Percentiles rank a stretch among this genome's conserved stretches.
Evolutionary conservation across 2,329 filamentous ascomycete species (phyloP).

Genomic region (Ceratocystiopsis brevicomis): DNA sequence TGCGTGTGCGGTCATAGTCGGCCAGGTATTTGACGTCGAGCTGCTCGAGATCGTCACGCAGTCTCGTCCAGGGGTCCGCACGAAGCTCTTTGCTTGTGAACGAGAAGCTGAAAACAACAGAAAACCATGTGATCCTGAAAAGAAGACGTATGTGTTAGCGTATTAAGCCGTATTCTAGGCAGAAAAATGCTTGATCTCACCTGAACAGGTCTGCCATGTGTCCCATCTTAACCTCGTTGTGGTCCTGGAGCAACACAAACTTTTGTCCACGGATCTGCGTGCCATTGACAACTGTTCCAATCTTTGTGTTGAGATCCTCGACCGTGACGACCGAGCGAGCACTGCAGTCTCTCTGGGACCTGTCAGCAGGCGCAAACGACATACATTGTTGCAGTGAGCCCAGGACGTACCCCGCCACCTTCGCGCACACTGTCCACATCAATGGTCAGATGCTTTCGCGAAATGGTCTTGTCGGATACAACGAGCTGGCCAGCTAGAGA

Average conservation of each 20-base stretch:
- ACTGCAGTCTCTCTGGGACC: conserved; percentile 36
- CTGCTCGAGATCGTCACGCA: conserved; percentile 51
- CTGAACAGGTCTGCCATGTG: conserved; percentile 42
- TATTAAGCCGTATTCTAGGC: too few species aligned
- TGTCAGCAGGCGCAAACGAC: too few species aligned
- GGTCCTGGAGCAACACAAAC: conserved; percentile 32
- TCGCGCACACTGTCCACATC: conserved; percentile 45
- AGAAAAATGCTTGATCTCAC: too few species aligned
- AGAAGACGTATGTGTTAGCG: conserved; percentile 35
- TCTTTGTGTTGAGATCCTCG: conserved; percentile 66
- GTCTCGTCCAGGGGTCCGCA: conserved; percentile 39
- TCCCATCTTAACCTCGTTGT: conserved; percentile 53
- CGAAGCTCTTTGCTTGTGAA: conserved; percentile 54
- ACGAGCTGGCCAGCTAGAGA: conserved; percentile 41
- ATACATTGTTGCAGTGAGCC: too few species aligned
- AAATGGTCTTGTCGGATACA: conserved; percentile 67
- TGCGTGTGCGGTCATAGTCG: conserved; percentile 50
- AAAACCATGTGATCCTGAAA: conserved; percentile 59
- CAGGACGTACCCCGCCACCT: conserved; percentile 16
- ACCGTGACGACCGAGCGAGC: conserved; percentile 50
- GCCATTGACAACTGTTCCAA: conserved; percentile 63
- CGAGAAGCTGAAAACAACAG: conserved; percentile 65
- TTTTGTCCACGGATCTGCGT: conserved; percentile 45
- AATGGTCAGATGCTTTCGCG: conserved; percentile 71
- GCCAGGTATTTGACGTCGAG: conserved; percentile 75